Base-by-base conservation (phyloP, 2,329 filamentous ascomycete species). In the Trichoderma sp. region DNA sequence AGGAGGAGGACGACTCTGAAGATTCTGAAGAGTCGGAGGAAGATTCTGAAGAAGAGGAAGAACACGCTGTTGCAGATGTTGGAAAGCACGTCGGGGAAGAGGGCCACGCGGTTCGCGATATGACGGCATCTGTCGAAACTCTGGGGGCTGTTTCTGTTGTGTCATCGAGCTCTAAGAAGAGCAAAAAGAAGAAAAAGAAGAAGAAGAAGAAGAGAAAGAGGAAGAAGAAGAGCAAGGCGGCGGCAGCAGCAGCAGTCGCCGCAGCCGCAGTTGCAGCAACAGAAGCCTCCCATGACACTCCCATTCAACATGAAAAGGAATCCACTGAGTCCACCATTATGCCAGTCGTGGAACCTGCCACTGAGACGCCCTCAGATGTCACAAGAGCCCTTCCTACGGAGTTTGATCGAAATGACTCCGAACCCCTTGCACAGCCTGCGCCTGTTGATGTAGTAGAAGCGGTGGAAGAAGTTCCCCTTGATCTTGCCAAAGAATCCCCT, bases 121-220 rank as follows among this genome's bases (percentile, higher is more conserved):
- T 69, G 57, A 53, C 57, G 55, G 43, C 61, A 6, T 70, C 70
- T 67, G 23, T 67, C 12, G 63, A 62, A 17, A 36, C 62, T 34
- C 34, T 70, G 17, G 65, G 62, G 13, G 61, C 63, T 23, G 57
- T 28, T 6, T 47, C 58, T 7, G 26, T 32, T 17, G 50, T 61
- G 20, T 64, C 70, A n/a, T 43, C 57, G 13, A 34, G 50, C 63
- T 71, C 69, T 15, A 74, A 74, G 73, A 73, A 74, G 55, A 73
- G 70, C 34, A 72, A 72, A 62, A 71, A 72, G 30, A 69, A 73
- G 32, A 74, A 74, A 30, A 73, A 72, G 73, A 73, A 73, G 50
- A 70, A 23, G 13, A 68, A 59, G 53, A 68, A 26, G 64, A 67
- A 57, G 32, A 67, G 32, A 32, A 59, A 32, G 57, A 59, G 12